Evolutionary conservation across 208 protist species (phyloP), one percentile per base, ranked within the genome.

Genomic region (Leishmania martiniquensis): DNA sequence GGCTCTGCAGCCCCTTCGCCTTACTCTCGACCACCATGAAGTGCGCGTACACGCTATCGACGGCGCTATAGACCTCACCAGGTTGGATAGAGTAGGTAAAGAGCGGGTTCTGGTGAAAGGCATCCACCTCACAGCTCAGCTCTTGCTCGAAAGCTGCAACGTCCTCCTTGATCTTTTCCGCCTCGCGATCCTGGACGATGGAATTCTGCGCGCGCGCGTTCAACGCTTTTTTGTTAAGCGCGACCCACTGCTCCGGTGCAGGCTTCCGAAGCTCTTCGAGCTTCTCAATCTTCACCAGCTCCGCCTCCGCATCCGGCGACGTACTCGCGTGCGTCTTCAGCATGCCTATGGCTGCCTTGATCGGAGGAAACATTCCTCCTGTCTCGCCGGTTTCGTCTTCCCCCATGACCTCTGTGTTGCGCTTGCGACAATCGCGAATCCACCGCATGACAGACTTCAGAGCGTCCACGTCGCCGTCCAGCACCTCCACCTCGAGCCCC

Each of bases 161-260:
- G 51, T 93, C 85, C 67, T 95, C 93, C 92, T 98, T 98, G 45
- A 98, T 89, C 86, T 97, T 97, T 86, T 97, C 94, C 34, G 95
- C 94, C 73, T 98, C 95, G 67, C 92, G 89, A 72, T 98, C 95
- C 78, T 98, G 95, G 60, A 97, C 89, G 76, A 97, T 97, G 34
- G 93, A 96, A 80, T 98, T 97, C 76, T 94, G 89, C 74, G 96
- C 95, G 39, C 95, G 92, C n/a, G 95, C 95, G 84, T 97, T 97
- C 25, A 98, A 89, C n/a, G 95, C 94, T 87, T 97, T 97, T 77
- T 98, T 98, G 83, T 95, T 97, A 44, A 97, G 86, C 34, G 86
- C 83, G 62, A 97, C 78, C 96, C 97, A 98, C 78, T 95, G 89
- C 74, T 97, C 92, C 22, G 97, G 96, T 3, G 95, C 95, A 2